Base-by-base conservation (phyloP, 2,329 filamentous ascomycete genomes). In the Alternaria postmessia region DNA sequence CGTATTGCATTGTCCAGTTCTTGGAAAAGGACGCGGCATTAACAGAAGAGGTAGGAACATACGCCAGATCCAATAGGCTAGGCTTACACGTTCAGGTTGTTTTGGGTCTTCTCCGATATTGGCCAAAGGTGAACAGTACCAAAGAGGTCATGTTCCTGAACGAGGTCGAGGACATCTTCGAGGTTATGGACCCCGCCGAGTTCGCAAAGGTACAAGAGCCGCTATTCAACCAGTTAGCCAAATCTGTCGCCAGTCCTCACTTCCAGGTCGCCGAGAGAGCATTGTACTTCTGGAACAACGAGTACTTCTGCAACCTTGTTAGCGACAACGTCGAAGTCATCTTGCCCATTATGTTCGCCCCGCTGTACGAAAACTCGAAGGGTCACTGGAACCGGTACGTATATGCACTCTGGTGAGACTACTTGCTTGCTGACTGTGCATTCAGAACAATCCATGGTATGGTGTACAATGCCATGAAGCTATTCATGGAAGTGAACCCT, bases 61-160 rank as follows among this genome's bases (percentile, higher is more conserved):
- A 39, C 39, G 44, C 46, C 43, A 42, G 24, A 51, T 59, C 22
- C 53, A 51, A 49, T 42, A 41, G 30, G 36, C 56, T 59, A 57
- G 22, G 61, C 68, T 73, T 66, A 69, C 51, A 51, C 53, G 41
- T 59, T 16, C 65, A 94, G 91, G 93, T 98, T 63, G 95, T 99
- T 49, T 88, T 98, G 67, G 95, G 95, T 46, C 85, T 99, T 57
- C 85, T 99, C 64, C 90, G 95, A 69, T 99, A 97, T 80, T 99
- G 95, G 95, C 95, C 95, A 48, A 99, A 99, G 84, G 93, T 96
- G 72, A 99, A 99, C 82, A 98, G 95, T 81, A 99, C 95, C 54
- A 99, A 99, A 81, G 95, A 99, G 80, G 95, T 99, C 75, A 99
- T 99, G 95, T 99, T 96, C 82, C 84, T 99, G 71, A 99, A 99